A percentile compares a stretch with the other conserved stretches of the same genome.
Conservation (phyloP, 345 rosid species). For the Toxicodendron radicans region DNA sequence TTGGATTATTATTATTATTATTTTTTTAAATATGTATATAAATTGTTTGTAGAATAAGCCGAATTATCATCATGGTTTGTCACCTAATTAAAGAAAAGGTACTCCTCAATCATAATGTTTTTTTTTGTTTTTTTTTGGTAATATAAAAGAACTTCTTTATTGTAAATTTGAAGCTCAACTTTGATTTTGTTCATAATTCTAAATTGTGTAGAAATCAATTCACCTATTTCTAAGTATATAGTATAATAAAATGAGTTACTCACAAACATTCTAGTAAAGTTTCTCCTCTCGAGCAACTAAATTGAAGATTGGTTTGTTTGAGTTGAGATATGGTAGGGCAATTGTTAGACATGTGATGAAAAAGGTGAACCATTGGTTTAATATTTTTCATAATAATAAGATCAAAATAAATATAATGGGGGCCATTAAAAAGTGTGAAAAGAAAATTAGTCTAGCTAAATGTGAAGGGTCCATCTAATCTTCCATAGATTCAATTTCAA, state of each 20-base stretch:
- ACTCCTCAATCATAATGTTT: not conserved
- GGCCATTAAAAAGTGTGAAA: constrained; percentile 12
- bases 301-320: no score
- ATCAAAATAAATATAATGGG: constrained; percentile 5
- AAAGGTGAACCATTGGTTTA: constrained; percentile 17
- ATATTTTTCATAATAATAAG: not conserved
- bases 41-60: not conserved
- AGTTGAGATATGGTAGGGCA: constrained; percentile 23
- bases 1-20: not conserved
- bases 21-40: not conserved
- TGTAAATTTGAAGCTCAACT: no score
- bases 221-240: no score
- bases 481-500: constrained; percentile 20
- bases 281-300: constrained; percentile 23
- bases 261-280: constrained; percentile 5
- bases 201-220: no score
- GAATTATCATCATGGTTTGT: not conserved
- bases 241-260: not conserved
- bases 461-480: constrained; percentile 16
- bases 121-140: not conserved
- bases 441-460: not conserved
- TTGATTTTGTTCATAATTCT: no score
- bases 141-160: not conserved
- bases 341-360: constrained; percentile 27
- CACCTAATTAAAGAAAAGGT: not conserved